Conservation (phyloP, 192 early-diverging fungal species). For the Chytriomyces sp. region DNA sequence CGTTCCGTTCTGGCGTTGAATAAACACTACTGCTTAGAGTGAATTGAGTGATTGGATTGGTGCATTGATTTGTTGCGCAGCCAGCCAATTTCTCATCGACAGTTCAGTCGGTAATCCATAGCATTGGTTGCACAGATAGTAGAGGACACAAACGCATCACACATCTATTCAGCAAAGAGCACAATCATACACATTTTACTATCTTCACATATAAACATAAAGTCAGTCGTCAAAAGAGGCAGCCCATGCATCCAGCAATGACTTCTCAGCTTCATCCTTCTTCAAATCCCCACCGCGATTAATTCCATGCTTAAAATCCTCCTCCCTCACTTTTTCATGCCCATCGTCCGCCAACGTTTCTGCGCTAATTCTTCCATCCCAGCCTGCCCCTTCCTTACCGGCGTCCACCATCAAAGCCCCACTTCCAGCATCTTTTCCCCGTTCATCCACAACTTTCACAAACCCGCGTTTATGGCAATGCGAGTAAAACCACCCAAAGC, state of each 20-base stretch:
- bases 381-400: background rate
- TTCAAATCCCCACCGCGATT: background rate
- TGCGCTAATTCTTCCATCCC: background rate
- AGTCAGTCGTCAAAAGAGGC: background rate
- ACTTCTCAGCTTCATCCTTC: background rate
- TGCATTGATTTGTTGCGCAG: too few relatives aligned
- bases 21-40: too few relatives aligned
- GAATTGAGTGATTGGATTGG: too few relatives aligned
- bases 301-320: background rate
- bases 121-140: too few relatives aligned
- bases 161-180: too few relatives aligned
- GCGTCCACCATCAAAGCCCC: background rate
- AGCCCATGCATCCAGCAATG: constrained; percentile 24
- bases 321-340: background rate
- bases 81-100: too few relatives aligned
- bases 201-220: too few relatives aligned
- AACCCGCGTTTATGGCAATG: constrained; percentile 14
- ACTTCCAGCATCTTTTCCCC: background rate
- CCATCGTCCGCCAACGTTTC: background rate
- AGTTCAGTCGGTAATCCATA: too few relatives aligned
- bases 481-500: constrained; percentile 32
- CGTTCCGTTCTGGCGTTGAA: too few relatives aligned
- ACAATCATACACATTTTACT: too few relatives aligned
- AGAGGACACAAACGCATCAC: too few relatives aligned
- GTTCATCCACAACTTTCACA: background rate